Conservation (phyloP, 441 rosid species). For the Pelargonium cotyledonis region DNA sequence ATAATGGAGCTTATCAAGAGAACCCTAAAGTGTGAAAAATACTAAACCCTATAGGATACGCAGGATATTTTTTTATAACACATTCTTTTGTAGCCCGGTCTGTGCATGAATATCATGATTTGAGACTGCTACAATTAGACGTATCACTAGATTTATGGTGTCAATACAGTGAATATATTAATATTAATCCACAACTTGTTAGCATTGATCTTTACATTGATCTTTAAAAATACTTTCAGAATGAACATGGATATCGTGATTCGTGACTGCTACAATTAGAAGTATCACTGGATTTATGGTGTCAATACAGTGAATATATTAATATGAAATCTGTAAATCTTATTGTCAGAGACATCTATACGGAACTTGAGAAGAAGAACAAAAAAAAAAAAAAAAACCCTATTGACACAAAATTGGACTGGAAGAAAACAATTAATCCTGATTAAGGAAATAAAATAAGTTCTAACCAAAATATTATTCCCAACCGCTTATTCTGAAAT, state of each 20-base stretch:
- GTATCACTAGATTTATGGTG: no score
- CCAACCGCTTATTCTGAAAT: not conserved
- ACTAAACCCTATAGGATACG: not conserved
- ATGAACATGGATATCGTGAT: no score
- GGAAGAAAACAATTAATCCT: conserved; percentile 12
- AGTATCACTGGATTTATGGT: no score
- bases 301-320: no score
- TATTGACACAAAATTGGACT: not conserved
- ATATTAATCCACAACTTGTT: no score
- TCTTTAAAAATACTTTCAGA: no score
- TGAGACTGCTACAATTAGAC: no score
- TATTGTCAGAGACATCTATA: not conserved
- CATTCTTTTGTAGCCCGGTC: not conserved
- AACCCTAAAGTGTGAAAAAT: not conserved
- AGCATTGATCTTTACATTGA: no score
- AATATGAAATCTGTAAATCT: not conserved
- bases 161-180: no score
- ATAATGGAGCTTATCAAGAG: not conserved
- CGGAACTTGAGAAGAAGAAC: not conserved
- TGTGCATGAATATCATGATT: not conserved
- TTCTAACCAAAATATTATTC: not conserved
- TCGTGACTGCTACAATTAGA: no score
- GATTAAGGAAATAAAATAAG: not conserved
- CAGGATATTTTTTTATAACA: not conserved
- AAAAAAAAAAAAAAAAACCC: not conserved